Evolutionary conservation across 73 alveolate species (phyloP).

Genomic region (Durusdinium trenchii): DNA sequence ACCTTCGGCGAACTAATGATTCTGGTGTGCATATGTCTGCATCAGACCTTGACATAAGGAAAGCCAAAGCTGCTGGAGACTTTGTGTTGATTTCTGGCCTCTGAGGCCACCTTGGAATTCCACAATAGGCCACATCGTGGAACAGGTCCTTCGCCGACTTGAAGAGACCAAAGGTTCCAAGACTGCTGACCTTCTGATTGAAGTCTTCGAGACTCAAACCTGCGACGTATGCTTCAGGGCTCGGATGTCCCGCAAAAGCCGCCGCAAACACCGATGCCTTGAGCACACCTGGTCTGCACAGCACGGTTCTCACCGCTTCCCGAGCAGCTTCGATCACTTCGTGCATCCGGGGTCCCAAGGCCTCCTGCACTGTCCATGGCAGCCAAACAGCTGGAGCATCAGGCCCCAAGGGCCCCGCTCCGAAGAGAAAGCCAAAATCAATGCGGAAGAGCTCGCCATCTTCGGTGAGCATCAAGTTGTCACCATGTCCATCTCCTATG

Average conservation of each 20-base stretch:
- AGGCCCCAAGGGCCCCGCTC: not conserved
- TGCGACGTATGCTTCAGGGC: not conserved
- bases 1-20: too few relatives aligned
- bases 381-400: conserved; percentile 62
- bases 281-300: not conserved
- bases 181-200: not conserved
- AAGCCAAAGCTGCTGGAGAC: conserved; percentile 7
- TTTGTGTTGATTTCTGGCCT: not conserved
- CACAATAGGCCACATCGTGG: not conserved
- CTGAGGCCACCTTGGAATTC: not conserved
- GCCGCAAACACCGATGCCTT: not conserved
- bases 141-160: not conserved
- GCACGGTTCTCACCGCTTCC: conserved; percentile 13
- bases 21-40: too few relatives aligned
- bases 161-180: not conserved
- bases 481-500: conserved; percentile 60
- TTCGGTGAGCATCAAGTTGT: conserved; percentile 46
- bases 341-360: not conserved
- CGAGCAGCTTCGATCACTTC: not conserved
- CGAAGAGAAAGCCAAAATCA: conserved; percentile 50
- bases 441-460: conserved; percentile 67
- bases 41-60: too few relatives aligned
- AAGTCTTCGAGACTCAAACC: not conserved
- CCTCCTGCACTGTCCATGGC: conserved; percentile 26
- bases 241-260: not conserved